These are phyloP conservation scores for Penicillium pancosmium DNA, from an alignment of 495 filamentous ascomycete genomes.

Conservation along the genomic window DNA sequence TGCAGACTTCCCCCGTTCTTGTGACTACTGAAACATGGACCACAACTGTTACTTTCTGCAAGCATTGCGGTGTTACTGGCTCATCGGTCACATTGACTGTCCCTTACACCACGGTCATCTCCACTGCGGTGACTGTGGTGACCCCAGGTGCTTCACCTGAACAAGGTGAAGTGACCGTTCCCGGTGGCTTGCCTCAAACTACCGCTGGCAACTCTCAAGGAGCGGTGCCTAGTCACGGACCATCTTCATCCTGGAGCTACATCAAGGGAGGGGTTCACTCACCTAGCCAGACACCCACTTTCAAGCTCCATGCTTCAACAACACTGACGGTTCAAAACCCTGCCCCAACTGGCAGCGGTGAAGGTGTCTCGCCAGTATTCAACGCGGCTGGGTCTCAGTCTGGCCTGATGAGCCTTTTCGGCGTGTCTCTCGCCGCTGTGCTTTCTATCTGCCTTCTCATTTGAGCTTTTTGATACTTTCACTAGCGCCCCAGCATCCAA, in stretches of 20 bases:
- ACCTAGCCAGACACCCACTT: conserved; percentile 19
- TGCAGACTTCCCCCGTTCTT: conserved; percentile 11
- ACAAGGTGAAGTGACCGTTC: conserved; percentile 2
- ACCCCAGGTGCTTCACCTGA: conserved; percentile 2
- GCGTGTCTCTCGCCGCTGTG: conserved; percentile 7
- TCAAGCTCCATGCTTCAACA: conserved; percentile 22
- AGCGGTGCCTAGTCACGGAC: not conserved
- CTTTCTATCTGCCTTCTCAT: conserved; percentile 18
- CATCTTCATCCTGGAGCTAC: conserved; percentile 7
- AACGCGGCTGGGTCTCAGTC: conserved; percentile 9
- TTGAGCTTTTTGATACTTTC: conserved; percentile 4
- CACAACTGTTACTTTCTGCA: conserved; percentile 45
- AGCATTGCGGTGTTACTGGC: conserved; percentile 39
- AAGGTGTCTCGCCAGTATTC: conserved; percentile 11
- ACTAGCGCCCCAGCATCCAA: not conserved
- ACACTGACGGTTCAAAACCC: conserved; percentile 13
- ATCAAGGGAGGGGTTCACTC: conserved; percentile 11
- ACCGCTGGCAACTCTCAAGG: not conserved
- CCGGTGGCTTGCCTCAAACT: not conserved
- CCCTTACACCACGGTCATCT: conserved; percentile 23
- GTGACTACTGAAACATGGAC: conserved; percentile 40
- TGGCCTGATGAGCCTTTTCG: conserved; percentile 9
- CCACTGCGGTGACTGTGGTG: conserved; percentile 5
- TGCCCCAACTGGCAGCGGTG: conserved; percentile 25
- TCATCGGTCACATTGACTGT: conserved; percentile 41